Conservation (phyloP, 495 filamentous ascomycete species). For the Rusavskia elegans region DNA sequence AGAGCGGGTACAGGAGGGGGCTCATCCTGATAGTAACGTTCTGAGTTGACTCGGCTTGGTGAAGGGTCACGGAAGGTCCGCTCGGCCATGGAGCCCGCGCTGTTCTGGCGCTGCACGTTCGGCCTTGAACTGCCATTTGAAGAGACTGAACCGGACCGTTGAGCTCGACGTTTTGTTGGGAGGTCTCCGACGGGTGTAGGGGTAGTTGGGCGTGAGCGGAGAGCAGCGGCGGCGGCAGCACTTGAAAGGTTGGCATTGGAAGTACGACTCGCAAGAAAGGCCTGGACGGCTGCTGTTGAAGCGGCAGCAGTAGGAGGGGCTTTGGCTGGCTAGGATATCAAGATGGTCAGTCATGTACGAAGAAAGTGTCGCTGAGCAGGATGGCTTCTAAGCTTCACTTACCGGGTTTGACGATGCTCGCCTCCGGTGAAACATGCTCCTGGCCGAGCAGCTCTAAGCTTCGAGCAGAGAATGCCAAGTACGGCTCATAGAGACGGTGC, state of each 20-base stretch:
- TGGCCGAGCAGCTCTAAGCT: too few relatives aligned
- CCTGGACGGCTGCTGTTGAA: conserved; percentile 60
- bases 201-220: conserved; percentile 57
- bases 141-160: conserved; percentile 52
- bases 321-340: conserved; percentile 9
- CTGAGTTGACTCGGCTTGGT: conserved; percentile 36
- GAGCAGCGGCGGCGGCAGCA: conserved; percentile 70
- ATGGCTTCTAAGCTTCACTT: conserved; percentile 11
- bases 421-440: conserved; percentile 39
- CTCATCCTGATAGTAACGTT: conserved; percentile 20
- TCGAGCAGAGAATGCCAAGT: too few relatives aligned
- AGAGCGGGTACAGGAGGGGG: conserved; percentile 63
- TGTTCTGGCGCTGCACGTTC: conserved; percentile 45
- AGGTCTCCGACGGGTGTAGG: conserved; percentile 66
- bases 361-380: not conserved
- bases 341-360: not conserved
- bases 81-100: conserved; percentile 69
- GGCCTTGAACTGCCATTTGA: conserved; percentile 40
- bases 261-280: conserved; percentile 53
- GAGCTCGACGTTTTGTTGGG: conserved; percentile 70
- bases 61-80: conserved; percentile 66
- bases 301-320: conserved; percentile 52
- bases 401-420: conserved; percentile 40
- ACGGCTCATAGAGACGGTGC: not conserved
- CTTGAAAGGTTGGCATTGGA: conserved; percentile 55